phyloP scores from a whole-genome alignment of 495 filamentous ascomycete species.

The Xylaria acuta region DNA sequence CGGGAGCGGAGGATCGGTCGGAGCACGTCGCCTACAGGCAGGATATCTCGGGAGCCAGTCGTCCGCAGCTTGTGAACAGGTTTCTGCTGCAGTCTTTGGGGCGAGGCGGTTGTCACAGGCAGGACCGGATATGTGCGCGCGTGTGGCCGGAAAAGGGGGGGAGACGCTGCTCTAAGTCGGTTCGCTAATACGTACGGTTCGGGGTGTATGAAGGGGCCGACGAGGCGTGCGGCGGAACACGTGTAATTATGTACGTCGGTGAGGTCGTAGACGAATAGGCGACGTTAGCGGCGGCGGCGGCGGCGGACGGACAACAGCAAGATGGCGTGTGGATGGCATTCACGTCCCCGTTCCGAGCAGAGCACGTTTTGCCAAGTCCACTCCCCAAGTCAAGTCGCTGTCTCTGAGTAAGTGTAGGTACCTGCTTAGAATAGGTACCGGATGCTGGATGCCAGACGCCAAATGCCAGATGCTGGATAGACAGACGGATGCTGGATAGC shows the following conservation, averaged over 20 bases:
- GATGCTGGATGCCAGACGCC: too few relatives aligned
- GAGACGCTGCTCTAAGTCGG: neutral
- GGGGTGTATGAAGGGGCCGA: neutral
- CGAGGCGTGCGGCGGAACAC: slow-evolving; percentile 1
- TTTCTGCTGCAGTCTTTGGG: neutral
- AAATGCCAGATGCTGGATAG: neutral
- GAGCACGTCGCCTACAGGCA: slow-evolving; percentile 13
- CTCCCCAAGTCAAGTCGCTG: neutral
- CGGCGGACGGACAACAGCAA: neutral
- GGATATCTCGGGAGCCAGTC: neutral
- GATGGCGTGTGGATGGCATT: slow-evolving; percentile 1
- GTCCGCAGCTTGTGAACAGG: neutral
- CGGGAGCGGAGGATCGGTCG: slow-evolving; percentile 20
- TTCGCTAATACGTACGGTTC: slow-evolving; percentile 14
- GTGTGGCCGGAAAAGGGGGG: slow-evolving; percentile 5
- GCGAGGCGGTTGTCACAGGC: neutral
- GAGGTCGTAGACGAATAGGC: slow-evolving; percentile 12
- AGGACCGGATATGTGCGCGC: neutral
- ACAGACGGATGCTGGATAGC: neutral
- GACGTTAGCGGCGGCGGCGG: slow-evolving; percentile 7
- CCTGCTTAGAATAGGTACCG: too few relatives aligned
- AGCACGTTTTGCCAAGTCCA: slow-evolving; percentile 4
- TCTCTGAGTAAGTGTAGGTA: too few relatives aligned
- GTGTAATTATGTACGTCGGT: neutral
- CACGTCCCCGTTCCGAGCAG: neutral